Percentiles rank a stretch among this genome's conserved stretches.
Evolutionary conservation across 1,139 yeast species (phyloP).

Genomic region (Meyerozyma sp.): DNA sequence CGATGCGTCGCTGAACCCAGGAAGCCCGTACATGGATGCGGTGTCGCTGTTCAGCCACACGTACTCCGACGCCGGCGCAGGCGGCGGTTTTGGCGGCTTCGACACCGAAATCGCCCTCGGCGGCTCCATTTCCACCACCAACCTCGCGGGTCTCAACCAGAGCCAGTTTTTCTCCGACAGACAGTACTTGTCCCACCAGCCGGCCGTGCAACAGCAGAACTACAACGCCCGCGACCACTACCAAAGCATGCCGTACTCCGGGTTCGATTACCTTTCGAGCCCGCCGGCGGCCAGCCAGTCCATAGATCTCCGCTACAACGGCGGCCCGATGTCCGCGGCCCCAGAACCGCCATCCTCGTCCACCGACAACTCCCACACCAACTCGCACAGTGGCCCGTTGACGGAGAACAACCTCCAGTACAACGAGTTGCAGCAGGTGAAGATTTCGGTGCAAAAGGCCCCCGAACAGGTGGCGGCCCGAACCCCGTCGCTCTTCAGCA

Average conservation of each 20-base stretch:
- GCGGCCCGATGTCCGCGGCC: neutral
- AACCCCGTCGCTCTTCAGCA: slow-evolving; percentile 43
- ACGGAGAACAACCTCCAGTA: slow-evolving; percentile 25
- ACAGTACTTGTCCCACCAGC: neutral
- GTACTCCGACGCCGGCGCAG: slow-evolving; percentile 1
- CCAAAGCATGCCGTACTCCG: slow-evolving; percentile 3
- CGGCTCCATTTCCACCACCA: slow-evolving; percentile 35
- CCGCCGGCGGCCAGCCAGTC: neutral
- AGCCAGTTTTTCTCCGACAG: neutral
- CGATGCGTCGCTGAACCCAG: slow-evolving; percentile 36
- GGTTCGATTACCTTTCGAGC: neutral
- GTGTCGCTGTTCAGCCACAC: slow-evolving; percentile 25
- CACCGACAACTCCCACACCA: neutral
- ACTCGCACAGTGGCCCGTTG: slow-evolving; percentile 7
- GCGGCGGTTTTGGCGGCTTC: slow-evolving; percentile 11
- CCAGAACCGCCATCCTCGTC: neutral
- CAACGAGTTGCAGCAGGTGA: slow-evolving; percentile 17
- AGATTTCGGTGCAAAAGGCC: slow-evolving; percentile 28
- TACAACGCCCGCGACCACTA: slow-evolving; percentile 5
- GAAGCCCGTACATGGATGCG: slow-evolving; percentile 38
- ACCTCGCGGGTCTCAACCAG: slow-evolving; percentile 18
- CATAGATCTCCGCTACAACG: neutral
- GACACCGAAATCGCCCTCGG: slow-evolving; percentile 38
- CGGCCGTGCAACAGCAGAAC: slow-evolving; percentile 1
- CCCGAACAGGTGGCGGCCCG: slow-evolving; percentile 31